Percentiles rank a stretch among this genome's conserved stretches.
These are phyloP conservation scores for Aphanomyces invadans DNA, from an alignment of 352 stramenopile species.

Conservation along the genomic window DNA sequence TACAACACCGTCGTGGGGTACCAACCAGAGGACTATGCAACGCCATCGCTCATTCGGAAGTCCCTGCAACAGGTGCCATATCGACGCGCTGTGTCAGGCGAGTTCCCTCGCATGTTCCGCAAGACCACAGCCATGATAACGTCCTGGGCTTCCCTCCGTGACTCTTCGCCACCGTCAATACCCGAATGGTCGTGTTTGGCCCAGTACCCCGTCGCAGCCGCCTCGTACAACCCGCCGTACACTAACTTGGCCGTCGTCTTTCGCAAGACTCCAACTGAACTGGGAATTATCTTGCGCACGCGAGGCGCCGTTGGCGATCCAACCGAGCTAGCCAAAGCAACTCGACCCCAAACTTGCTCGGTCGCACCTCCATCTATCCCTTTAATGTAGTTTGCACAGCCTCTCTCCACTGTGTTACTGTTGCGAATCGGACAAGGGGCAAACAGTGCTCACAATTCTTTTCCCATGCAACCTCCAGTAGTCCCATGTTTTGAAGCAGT, in stretches of 20 bases:
- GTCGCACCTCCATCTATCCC: neutral
- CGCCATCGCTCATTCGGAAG: conserved; percentile 31
- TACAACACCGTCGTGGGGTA: conserved; percentile 35
- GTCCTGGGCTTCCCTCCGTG: neutral
- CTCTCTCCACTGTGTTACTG: no score
- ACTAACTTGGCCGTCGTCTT: neutral
- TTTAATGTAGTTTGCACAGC: no score
- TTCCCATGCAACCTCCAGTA: no score
- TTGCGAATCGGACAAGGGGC: no score
- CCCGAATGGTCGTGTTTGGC: neutral
- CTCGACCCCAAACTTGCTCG: neutral
- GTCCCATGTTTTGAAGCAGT: no score
- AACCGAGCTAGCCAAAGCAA: neutral
- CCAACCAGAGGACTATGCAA: conserved; percentile 31
- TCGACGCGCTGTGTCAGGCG: neutral
- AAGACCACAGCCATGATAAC: neutral
- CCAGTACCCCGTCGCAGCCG: neutral
- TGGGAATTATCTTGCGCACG: neutral
- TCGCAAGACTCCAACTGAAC: neutral
- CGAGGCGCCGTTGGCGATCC: neutral
- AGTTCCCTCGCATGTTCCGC: neutral
- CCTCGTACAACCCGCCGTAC: neutral
- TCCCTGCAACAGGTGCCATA: conserved; percentile 23
- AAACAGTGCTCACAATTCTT: no score
- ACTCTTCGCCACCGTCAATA: neutral